phyloP scores from a whole-genome alignment of 371 early-diverging fungal genomes.

The Mortierella sp. region DNA sequence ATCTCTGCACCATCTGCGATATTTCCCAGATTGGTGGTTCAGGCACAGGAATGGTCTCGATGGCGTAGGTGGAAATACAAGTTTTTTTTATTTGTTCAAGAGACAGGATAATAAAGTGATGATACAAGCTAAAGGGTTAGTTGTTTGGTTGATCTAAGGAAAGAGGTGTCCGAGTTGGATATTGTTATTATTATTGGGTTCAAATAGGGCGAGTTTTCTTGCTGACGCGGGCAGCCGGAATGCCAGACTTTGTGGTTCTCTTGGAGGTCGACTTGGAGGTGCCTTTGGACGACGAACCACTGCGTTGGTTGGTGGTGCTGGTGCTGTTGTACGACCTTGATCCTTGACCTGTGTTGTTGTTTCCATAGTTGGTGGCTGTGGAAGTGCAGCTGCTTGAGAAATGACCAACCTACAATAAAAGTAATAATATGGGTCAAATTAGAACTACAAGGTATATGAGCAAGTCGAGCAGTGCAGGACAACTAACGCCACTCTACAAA shows the following conservation, averaged over 20 bases:
- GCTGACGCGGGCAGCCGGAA: constrained; percentile 16
- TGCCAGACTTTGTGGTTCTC: constrained; percentile 10
- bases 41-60: constrained; percentile 39
- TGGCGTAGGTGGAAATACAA: constrained; percentile 8
- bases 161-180: no score
- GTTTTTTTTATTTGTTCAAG: background rate
- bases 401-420: background rate
- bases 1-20: constrained; percentile 89
- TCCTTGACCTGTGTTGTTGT: no score
- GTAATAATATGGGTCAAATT: background rate
- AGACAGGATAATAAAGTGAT: background rate
- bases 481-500: background rate
- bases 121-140: no score
- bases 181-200: no score
- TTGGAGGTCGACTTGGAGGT: background rate
- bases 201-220: constrained; percentile 27
- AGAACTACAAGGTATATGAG: no score
- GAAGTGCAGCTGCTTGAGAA: background rate
- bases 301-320: background rate
- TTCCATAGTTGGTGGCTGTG: background rate
- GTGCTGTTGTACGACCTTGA: background rate
- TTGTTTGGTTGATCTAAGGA: no score
- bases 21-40: constrained; percentile 41
- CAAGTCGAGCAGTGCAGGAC: no score
- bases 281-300: background rate